Base-by-base conservation (phyloP, 1,284 basidiomycete genomes). In the Ganoderma resinaceum region DNA sequence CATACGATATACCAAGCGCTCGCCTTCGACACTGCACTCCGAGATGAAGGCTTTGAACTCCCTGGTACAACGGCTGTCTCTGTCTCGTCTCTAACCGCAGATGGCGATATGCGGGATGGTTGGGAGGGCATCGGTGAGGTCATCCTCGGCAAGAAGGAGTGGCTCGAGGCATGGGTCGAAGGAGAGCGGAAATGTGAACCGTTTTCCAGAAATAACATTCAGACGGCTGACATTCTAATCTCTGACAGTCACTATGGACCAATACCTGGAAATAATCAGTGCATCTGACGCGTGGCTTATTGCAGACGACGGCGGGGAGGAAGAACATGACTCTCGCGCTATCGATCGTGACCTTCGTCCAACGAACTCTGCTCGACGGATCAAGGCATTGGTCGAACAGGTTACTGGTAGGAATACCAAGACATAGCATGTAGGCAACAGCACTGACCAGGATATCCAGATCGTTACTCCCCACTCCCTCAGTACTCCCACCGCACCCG, bases 1-100 rank as follows among this genome's bases (percentile, higher is more conserved):
- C 97, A 99, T 77, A 98, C 96, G 0, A 92, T 99, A 59, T 97
- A 97, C 78, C 95, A 98, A 79, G 88, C 95, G 0, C 83, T 99
- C 9, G 80, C 91, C 0, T 99, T 99, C 73, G 98, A 99, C 79
- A 89, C 91, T 37, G 86, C 91, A 8, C 78, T 99, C 37, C 82
- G 84, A n/a, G 93, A 95, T 69, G 86, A 89, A 76, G 93, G 92
- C 0, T 96, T 95, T 74, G 82, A 83, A 20, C 80, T 94, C 11
- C 76, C 80, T 31, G 85, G 85, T 3, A 92, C 86, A 8, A 84
- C 84, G 16, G 68, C 73, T 14, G 77, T 38, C n/a, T 12, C 37
- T 23, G 37, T 18, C 18, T 38, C n/a, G n/a, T 40, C 76, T 65
- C 77, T 71, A 7, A 74, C 66, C 40, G 77, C 77, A 16, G 71